Evolutionary conservation across 2,329 filamentous ascomycete species (phyloP), one percentile per base, ranked within the genome.

Genomic region (Aurifilum marmelostoma): DNA sequence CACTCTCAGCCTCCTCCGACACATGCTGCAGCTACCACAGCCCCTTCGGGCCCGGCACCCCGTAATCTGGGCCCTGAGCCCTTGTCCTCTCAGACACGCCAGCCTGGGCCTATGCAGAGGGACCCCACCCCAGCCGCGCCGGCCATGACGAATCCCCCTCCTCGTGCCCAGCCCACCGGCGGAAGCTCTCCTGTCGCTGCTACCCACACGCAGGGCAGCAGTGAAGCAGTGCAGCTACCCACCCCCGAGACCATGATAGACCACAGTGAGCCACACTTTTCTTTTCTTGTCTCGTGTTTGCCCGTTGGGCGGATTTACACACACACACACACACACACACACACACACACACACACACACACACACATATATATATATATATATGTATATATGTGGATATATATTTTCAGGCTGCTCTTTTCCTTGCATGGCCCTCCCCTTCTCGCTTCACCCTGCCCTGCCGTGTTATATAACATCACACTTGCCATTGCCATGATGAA

Each of bases 181-280:
- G 75, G 75, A 61, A 76, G 73, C 63, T 76, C 75, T 27, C 73
- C 75, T 3, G 68, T 74, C 43, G 73, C 76, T 34, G 72, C 74
- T 52, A 74, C 72, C 39, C 72, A 73, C n/a, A 69, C 71, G 21
- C 67, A 76, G 39, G 77, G 75, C n/a, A 71, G 52, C 39, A 56
- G 21, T 41, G 79, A 82, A 27, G 76, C 77, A 21, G 73, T 74
- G 34, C 79, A 79, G 63, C 54, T 80, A 29, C 75, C 76, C 18
- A 80, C 79, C 4, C 78, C 79, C 5, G 79, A 79, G 64, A 77
- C 75, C 3, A 71, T 76, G 58, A 70, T 74, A 52, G 77, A 80
- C 47, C 75, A 76, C 68, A 75, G 72, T 73, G 72, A 72, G 74
- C 64, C 47, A 29, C 65, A 34, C 32, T 16, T n/a, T 67, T 39